Evolutionary conservation across 805 yeast species (phyloP).

Genomic region (Scheffersomyces amazonensis): DNA sequence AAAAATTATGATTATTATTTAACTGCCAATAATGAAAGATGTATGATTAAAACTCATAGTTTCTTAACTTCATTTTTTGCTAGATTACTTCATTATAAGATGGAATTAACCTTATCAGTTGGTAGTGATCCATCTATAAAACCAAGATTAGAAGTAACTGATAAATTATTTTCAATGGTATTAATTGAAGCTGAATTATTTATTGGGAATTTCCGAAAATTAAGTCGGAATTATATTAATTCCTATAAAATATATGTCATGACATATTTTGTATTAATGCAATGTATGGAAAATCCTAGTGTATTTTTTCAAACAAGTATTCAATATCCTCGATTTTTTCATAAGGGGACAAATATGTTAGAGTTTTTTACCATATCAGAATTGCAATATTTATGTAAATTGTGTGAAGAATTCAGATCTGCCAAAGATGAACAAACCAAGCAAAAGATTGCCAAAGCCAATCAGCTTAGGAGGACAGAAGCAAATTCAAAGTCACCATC

Average conservation of each 20-base stretch:
- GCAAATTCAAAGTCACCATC: background rate
- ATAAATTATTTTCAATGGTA: constrained; percentile 27
- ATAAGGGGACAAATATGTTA: constrained; percentile 37
- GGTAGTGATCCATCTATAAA: constrained; percentile 11
- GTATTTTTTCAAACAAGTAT: constrained; percentile 29
- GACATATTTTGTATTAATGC: constrained; percentile 37
- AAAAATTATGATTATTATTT: constrained; percentile 34
- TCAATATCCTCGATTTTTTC: constrained; percentile 23
- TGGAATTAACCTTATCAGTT: constrained; percentile 21
- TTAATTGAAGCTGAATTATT: constrained; percentile 39
- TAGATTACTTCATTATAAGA: constrained; percentile 36
- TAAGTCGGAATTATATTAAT: constrained; percentile 36
- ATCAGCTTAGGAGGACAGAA: background rate
- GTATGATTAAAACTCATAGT: constrained; percentile 39
- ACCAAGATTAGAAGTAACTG: constrained; percentile 28
- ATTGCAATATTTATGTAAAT: constrained; percentile 29
- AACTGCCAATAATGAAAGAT: constrained; percentile 35
- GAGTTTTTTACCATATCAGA: constrained; percentile 35
- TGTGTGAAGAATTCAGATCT: constrained; percentile 37
- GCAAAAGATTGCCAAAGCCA: constrained; percentile 6
- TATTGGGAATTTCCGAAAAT: constrained; percentile 38
- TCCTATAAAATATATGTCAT: constrained; percentile 40
- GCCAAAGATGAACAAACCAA: constrained; percentile 29
- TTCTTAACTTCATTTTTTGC: constrained; percentile 38
- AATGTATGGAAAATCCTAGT: constrained; percentile 40